Evolutionary conservation across 1,139 yeast species (phyloP).

Genomic region (Hemisphaericaspora subhashii): DNA sequence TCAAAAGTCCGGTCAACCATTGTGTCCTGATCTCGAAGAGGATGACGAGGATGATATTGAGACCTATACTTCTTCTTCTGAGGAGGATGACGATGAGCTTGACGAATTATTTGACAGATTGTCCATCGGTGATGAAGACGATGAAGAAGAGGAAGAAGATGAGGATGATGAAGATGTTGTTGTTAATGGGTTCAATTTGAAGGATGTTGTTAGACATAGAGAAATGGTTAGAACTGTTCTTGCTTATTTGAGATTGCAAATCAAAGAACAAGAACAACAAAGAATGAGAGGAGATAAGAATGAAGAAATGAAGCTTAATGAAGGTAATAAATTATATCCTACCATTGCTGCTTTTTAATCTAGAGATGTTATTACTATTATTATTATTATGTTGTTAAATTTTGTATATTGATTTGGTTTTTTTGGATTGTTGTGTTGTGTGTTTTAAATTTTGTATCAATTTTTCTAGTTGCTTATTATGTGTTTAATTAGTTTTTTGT

Average conservation of each 20-base stretch:
- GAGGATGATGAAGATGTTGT: conserved; percentile 12
- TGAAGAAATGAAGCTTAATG: conserved; percentile 9
- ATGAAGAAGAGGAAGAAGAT: conserved; percentile 12
- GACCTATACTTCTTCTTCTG: conserved; percentile 12
- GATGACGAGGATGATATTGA: too few species aligned
- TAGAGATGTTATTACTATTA: background rate
- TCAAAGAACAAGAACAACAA: conserved; percentile 15
- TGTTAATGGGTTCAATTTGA: conserved; percentile 22
- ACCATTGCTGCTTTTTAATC: conserved; percentile 43
- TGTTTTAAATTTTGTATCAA: background rate
- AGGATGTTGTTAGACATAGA: conserved; percentile 38
- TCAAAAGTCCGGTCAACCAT: conserved; percentile 37
- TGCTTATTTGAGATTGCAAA: conserved; percentile 23
- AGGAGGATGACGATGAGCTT: conserved; percentile 17
- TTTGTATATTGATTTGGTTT: conserved; percentile 1
- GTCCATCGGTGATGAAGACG: conserved; percentile 8
- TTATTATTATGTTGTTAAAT: background rate
- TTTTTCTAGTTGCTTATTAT: background rate
- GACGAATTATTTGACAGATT: conserved; percentile 19
- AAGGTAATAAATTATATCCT: conserved; percentile 35
- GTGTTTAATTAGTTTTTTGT: too few species aligned
- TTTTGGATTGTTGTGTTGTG: background rate
- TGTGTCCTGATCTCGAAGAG: conserved; percentile 13
- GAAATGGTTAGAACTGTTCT: conserved; percentile 35
- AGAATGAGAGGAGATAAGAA: conserved; percentile 5